phyloP scores from a whole-genome alignment of 2,329 filamentous ascomycete species.

The Bipolaris victoriae region DNA sequence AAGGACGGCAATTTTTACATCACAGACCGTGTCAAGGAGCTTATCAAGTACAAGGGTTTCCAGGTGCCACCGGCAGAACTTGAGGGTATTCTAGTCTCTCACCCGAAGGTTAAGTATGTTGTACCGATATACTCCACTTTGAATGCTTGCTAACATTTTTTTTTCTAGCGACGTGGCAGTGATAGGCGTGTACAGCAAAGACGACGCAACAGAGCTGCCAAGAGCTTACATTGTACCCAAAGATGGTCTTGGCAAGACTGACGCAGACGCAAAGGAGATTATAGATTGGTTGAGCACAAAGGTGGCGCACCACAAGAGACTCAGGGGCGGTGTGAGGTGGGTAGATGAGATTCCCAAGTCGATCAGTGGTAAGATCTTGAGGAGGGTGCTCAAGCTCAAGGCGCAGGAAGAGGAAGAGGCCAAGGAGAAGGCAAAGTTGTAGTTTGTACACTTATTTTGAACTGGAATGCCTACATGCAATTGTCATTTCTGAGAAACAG shows the following conservation, averaged over 20 bases:
- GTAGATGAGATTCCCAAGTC: constrained; percentile 58
- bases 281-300: constrained; percentile 51
- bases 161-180: constrained; percentile 33
- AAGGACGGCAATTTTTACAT: constrained; percentile 83
- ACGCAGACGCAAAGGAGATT: constrained; percentile 49
- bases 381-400: constrained; percentile 53
- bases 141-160: neutral
- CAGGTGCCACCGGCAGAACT: constrained; percentile 58
- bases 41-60: constrained; percentile 55
- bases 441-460: constrained; percentile 17
- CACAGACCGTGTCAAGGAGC: constrained; percentile 70
- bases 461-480: neutral
- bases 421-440: constrained; percentile 52
- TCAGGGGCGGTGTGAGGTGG: constrained; percentile 55
- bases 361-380: constrained; percentile 55
- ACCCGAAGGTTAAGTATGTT: constrained; percentile 53
- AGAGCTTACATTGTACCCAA: constrained; percentile 48
- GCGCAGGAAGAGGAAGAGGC: constrained; percentile 50
- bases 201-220: constrained; percentile 54
- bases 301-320: constrained; percentile 56
- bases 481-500: too few relatives aligned
- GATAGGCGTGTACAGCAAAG: constrained; percentile 53
- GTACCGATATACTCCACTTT: constrained; percentile 7
- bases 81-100: constrained; percentile 52
- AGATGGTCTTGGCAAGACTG: constrained; percentile 37